Evolutionary conservation across 345 rosid genomes (phyloP).

Genomic region (Erodium maritimum): DNA sequence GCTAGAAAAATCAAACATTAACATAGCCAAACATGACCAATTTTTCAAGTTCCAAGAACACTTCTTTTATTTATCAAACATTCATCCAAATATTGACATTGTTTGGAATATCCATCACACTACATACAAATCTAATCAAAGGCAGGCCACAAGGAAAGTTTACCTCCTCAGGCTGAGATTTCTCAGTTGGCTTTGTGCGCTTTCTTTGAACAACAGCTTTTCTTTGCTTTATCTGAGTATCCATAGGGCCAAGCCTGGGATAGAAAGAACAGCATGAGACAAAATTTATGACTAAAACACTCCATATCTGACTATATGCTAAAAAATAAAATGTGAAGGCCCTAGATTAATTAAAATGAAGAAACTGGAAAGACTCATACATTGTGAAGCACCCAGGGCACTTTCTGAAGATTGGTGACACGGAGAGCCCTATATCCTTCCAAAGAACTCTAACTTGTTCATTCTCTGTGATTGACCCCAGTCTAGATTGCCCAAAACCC

Average conservation of each 20-base stretch:
- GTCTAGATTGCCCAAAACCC: conserved; percentile 35
- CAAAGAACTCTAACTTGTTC: conserved; percentile 39
- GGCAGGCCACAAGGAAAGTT: conserved; percentile 6
- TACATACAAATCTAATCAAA: background rate
- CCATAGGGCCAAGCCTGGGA: conserved; percentile 98
- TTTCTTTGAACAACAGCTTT: conserved; percentile 34
- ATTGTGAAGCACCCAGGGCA: conserved; percentile 60
- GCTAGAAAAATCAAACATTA: too few species aligned
- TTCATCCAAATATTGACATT: background rate
- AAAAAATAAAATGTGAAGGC: background rate
- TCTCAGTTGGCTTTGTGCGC: conserved; percentile 44
- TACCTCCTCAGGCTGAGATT: conserved; percentile 70
- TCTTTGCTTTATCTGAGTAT: conserved; percentile 57
- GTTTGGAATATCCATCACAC: background rate
- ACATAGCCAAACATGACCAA: too few species aligned
- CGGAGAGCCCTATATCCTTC: conserved; percentile 60
- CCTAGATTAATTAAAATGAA: background rate
- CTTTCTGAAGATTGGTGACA: conserved; percentile 38
- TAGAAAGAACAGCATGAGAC: conserved; percentile 9
- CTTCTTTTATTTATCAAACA: background rate
- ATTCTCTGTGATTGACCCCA: conserved; percentile 23
- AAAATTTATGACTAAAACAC: too few species aligned
- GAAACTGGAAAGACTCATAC: conserved; percentile 40
- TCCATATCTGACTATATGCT: background rate
- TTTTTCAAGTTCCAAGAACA: too few species aligned